Percentiles rank a stretch among this genome's conserved stretches.
phyloP scores from a whole-genome alignment of 768 basidiomycete genomes.

The Xanthoconium stramineum region DNA sequence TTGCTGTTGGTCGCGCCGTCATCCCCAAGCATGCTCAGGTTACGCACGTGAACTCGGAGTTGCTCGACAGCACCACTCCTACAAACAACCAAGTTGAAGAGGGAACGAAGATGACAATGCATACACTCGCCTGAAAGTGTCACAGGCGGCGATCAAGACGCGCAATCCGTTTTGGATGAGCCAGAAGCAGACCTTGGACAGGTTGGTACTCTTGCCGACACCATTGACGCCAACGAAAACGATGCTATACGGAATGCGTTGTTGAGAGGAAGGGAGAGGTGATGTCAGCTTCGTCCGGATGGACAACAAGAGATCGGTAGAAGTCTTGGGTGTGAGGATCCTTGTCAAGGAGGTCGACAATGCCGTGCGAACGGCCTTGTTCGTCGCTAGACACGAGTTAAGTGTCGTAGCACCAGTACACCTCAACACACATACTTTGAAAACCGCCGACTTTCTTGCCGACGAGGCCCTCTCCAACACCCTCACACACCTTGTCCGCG shows the following conservation, averaged over 20 bases:
- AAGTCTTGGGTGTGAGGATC: constrained; percentile 94
- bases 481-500: constrained; percentile 89
- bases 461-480: constrained; percentile 84
- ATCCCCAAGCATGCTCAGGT: constrained; percentile 79
- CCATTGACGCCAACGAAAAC: constrained; percentile 99
- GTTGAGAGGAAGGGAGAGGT: constrained; percentile 68
- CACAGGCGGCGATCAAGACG: constrained; percentile 97
- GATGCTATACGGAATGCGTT: constrained; percentile 85
- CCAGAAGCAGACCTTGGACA: constrained; percentile 99
- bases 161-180: constrained; percentile 90
- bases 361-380: constrained; percentile 76
- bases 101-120: neutral
- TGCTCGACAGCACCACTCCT: constrained; percentile 98
- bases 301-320: constrained; percentile 91
- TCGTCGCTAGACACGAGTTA: constrained; percentile 57
- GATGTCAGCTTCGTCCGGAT: constrained; percentile 86
- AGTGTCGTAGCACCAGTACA: neutral
- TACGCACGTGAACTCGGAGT: constrained; percentile 92
- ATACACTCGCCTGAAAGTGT: constrained; percentile 78
- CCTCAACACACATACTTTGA: constrained; percentile 56
- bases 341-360: constrained; percentile 85
- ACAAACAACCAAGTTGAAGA: constrained; percentile 1
- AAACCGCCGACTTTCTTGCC: constrained; percentile 91
- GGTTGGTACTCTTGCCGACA: constrained; percentile 97
- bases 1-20: constrained; percentile 67